Evolutionary conservation across 2,329 filamentous ascomycete species (phyloP).

Genomic region (Chaetoscypha palmicola): DNA sequence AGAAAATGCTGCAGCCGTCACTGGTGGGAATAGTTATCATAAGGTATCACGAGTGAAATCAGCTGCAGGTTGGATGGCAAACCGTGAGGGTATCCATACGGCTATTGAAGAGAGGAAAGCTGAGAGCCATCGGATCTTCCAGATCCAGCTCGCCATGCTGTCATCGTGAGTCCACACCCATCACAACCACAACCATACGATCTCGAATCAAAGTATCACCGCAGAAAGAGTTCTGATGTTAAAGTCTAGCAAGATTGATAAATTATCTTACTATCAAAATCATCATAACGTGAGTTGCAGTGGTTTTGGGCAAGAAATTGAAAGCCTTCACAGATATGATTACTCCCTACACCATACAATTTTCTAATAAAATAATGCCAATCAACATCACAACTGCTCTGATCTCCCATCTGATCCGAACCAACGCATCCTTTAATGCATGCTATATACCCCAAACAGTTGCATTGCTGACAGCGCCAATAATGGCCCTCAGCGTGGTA

Average conservation of each 20-base stretch:
- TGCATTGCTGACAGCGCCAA: not conserved
- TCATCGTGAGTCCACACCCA: conserved; percentile 16
- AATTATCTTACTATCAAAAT: conserved; percentile 21
- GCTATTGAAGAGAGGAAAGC: conserved; percentile 18
- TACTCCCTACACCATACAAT: no score
- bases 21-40: conserved; percentile 15
- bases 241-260: conserved; percentile 18
- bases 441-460: not conserved
- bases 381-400: no score
- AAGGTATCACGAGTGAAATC: conserved; percentile 19
- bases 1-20: conserved; percentile 9
- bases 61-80: conserved; percentile 17
- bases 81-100: conserved; percentile 16
- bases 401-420: no score
- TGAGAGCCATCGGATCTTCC: conserved; percentile 19
- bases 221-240: not conserved
- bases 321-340: conserved; percentile 7
- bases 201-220: not conserved
- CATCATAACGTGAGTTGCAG: conserved; percentile 17
- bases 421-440: no score
- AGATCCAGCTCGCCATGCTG: conserved; percentile 19
- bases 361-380: no score
- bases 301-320: conserved; percentile 6
- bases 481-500: conserved; percentile 2
- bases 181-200: not conserved